Conservation (phyloP, 2,329 filamentous ascomycete species). For the Arthrinium phaeospermum region DNA sequence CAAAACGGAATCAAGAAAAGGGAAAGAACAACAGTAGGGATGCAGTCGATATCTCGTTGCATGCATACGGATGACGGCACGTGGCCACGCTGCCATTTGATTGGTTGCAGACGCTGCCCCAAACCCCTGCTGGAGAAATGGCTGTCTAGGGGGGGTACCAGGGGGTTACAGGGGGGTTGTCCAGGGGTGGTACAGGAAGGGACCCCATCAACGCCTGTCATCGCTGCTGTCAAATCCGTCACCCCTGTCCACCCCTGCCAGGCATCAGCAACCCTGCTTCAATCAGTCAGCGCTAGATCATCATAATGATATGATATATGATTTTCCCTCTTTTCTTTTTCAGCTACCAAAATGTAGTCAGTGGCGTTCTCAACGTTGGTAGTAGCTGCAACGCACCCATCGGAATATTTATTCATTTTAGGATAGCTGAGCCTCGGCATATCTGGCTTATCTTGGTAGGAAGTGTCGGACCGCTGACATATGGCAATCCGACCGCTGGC, state of each 20-base stretch:
- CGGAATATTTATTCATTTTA: neutral
- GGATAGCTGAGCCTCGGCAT: neutral
- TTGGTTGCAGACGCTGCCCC: neutral
- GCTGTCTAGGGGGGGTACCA: neutral
- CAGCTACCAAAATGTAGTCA: neutral
- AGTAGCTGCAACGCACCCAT: neutral
- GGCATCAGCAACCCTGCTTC: neutral
- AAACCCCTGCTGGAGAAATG: neutral
- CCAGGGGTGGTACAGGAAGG: neutral
- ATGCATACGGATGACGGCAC: neutral
- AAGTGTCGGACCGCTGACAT: too few relatives aligned
- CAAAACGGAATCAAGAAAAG: neutral
- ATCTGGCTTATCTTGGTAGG: neutral
- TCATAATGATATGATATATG: conserved; percentile 6
- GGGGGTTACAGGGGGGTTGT: neutral
- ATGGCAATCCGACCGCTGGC: too few relatives aligned
- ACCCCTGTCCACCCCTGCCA: neutral
- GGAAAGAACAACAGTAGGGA: neutral
- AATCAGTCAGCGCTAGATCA: neutral
- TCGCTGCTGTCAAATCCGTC: neutral
- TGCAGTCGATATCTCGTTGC: neutral
- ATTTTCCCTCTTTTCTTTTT: neutral
- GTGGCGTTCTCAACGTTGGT: neutral
- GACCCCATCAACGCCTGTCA: neutral
- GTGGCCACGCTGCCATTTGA: neutral